Evolutionary conservation across 2,329 filamentous ascomycete genomes (phyloP).

Genomic region (Penicillium sp.): DNA sequence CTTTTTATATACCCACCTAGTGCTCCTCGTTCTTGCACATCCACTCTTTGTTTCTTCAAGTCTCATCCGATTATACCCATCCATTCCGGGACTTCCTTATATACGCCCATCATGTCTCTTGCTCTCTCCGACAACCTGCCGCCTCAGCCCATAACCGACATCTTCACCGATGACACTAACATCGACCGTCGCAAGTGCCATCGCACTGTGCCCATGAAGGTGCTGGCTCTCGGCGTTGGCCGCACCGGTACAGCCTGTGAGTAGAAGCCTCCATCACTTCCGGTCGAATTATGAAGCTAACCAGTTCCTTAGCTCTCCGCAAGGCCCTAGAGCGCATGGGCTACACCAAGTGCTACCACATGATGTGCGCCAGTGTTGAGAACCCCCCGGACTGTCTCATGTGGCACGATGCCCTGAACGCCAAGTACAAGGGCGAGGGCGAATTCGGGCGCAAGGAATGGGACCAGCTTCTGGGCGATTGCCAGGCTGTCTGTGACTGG

Average conservation of each 20-base stretch:
- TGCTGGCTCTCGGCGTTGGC: slow-evolving; percentile 67
- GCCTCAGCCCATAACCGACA: slow-evolving; percentile 43
- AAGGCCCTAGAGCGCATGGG: slow-evolving; percentile 65
- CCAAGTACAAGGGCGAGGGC: slow-evolving; percentile 61
- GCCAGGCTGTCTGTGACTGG: slow-evolving; percentile 67
- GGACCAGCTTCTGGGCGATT: slow-evolving; percentile 66
- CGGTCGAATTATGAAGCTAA: neutral
- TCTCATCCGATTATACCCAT: neutral
- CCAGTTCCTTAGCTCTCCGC: slow-evolving; percentile 52
- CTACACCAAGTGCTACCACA: slow-evolving; percentile 69
- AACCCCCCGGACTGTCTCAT: slow-evolving; percentile 66
- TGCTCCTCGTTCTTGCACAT: slow-evolving; percentile 5
- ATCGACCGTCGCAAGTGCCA: slow-evolving; percentile 66
- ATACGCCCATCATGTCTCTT: slow-evolving; percentile 31
- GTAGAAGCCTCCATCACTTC: slow-evolving; percentile 22
- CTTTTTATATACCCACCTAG: slow-evolving; percentile 17
- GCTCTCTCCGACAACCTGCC: slow-evolving; percentile 38
- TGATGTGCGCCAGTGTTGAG: slow-evolving; percentile 68
- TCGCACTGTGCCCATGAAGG: slow-evolving; percentile 68
- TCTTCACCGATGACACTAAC: slow-evolving; percentile 63
- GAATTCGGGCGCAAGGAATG: slow-evolving; percentile 65
- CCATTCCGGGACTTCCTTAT: neutral
- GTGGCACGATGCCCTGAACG: slow-evolving; percentile 67
- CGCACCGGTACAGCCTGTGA: slow-evolving; percentile 69
- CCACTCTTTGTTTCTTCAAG: slow-evolving; percentile 5